phyloP scores from a whole-genome alignment of 495 filamentous ascomycete genomes.

The Aspergillus olivimuriae region DNA sequence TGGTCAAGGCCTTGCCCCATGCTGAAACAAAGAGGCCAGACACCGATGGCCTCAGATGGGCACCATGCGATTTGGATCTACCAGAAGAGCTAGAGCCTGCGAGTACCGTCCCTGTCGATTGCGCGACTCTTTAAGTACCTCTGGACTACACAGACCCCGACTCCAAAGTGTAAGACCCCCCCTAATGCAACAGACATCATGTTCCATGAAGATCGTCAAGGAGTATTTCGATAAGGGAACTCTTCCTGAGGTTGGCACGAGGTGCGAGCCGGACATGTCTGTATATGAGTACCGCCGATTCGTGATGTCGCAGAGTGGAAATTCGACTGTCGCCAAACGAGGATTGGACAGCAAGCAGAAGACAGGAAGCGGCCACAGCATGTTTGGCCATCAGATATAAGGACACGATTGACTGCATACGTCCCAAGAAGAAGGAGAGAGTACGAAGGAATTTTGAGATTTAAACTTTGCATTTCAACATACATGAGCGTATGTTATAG shows the following conservation, averaged over 20 bases:
- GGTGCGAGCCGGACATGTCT: neutral
- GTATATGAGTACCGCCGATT: neutral
- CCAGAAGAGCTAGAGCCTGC: neutral
- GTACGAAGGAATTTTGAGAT: too few species aligned
- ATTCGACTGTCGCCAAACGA: neutral
- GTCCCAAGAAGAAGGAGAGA: too few species aligned
- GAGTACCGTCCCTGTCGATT: conserved; percentile 4
- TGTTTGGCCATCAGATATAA: too few species aligned
- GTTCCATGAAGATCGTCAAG: neutral
- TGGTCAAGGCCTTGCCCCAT: neutral
- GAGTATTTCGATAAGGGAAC: neutral
- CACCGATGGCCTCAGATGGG: neutral
- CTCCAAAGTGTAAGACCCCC: conserved; percentile 3
- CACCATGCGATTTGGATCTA: neutral
- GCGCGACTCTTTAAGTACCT: conserved; percentile 8
- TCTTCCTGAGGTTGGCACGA: neutral
- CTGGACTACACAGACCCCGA: conserved; percentile 15
- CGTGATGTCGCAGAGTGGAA: neutral
- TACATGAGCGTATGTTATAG: too few species aligned
- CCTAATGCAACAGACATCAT: neutral
- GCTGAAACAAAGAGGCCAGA: neutral
- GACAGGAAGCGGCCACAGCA: too few species aligned
- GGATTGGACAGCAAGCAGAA: neutral
- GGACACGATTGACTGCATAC: too few species aligned
- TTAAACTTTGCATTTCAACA: too few species aligned